Percentiles rank a stretch among this genome's conserved stretches.
Evolutionary conservation across 2,329 filamentous ascomycete genomes (phyloP).

Genomic region (Chaetomiaceae sp.): DNA sequence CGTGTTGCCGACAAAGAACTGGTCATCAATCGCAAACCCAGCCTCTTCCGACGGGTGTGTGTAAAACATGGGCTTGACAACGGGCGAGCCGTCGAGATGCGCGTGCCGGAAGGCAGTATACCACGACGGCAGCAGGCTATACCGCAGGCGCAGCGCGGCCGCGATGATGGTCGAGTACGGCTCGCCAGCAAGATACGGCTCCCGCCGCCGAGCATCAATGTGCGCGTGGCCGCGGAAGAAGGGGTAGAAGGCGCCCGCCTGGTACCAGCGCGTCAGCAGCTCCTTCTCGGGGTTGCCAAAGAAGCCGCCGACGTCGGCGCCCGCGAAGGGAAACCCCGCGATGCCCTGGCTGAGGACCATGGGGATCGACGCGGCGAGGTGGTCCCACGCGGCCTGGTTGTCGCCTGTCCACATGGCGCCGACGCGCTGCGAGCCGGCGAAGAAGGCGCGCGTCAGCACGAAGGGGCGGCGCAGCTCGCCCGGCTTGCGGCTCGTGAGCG

Average conservation of each 20-base stretch:
- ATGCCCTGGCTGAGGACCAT: slow-evolving; percentile 95
- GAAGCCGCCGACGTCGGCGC: slow-evolving; percentile 95
- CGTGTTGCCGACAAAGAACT: slow-evolving; percentile 84
- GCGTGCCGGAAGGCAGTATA: slow-evolving; percentile 96
- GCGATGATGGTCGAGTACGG: slow-evolving; percentile 84
- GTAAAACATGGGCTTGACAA: slow-evolving; percentile 90
- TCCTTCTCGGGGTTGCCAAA: slow-evolving; percentile 96
- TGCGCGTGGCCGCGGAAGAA: slow-evolving; percentile 98
- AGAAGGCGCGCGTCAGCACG: slow-evolving; percentile 89
- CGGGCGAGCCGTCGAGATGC: slow-evolving; percentile 74
- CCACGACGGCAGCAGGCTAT: slow-evolving; percentile 86
- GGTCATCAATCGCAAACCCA: slow-evolving; percentile 87
- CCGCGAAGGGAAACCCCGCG: slow-evolving; percentile 87
- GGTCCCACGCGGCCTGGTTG: slow-evolving; percentile 89
- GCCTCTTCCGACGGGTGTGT: slow-evolving; percentile 80
- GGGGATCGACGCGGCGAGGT: slow-evolving; percentile 81
- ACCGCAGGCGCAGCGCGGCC: slow-evolving; percentile 80
- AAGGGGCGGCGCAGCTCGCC: slow-evolving; percentile 84
- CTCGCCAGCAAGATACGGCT: slow-evolving; percentile 83
- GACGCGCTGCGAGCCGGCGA: slow-evolving; percentile 79
- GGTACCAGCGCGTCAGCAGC: slow-evolving; percentile 90
- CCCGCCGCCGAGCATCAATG: slow-evolving; percentile 89
- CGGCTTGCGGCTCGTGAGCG: slow-evolving; percentile 77
- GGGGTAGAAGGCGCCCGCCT: slow-evolving; percentile 92
- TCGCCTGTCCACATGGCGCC: slow-evolving; percentile 99